These are phyloP conservation scores for Picochlorum sp. DNA, from an alignment of 139 green algal genomes.

Conservation along the genomic window DNA sequence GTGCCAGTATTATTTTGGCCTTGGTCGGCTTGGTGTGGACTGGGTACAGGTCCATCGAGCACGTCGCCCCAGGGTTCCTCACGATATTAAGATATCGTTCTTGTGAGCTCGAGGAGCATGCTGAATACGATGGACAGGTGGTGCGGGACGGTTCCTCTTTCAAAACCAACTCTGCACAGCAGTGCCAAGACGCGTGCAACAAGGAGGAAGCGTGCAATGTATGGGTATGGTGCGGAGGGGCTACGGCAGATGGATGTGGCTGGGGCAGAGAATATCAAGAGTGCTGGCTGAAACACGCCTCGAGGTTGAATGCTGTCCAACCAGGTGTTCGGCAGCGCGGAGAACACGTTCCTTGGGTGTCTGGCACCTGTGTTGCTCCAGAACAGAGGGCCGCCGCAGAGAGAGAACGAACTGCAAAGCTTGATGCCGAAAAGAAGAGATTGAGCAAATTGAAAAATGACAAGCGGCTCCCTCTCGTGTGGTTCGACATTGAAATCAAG, in stretches of 20 bases:
- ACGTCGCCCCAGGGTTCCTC: too few relatives aligned
- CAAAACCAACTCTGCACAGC: constrained; percentile 3
- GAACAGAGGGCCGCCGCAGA: constrained; percentile 15
- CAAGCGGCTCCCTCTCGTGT: constrained; percentile 36
- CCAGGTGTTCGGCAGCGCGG: constrained; percentile 1
- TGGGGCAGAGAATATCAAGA: constrained; percentile 1
- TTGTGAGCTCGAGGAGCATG: not conserved
- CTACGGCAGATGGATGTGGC: constrained; percentile 3
- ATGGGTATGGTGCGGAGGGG: constrained; percentile 5
- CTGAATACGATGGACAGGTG: constrained; percentile 26
- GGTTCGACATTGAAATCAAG: constrained; percentile 33
- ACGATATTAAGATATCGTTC: too few relatives aligned
- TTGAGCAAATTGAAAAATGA: constrained; percentile 13
- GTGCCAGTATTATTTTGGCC: too few relatives aligned
- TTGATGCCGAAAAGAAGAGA: not conserved
- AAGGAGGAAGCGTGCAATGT: constrained; percentile 21
- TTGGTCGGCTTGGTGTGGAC: too few relatives aligned
- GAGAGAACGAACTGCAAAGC: constrained; percentile 1
- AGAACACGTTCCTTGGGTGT: constrained; percentile 28
- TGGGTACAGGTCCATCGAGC: too few relatives aligned
- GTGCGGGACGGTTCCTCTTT: constrained; percentile 5
- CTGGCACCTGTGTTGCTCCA: constrained; percentile 29
- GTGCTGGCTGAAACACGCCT: constrained; percentile 32
- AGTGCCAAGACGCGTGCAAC: constrained; percentile 20
- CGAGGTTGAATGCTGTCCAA: constrained; percentile 11